Percentiles rank a stretch among this genome's conserved stretches.
Evolutionary conservation across 306 rosid species (phyloP).

Genomic region (Quercus parvula): DNA sequence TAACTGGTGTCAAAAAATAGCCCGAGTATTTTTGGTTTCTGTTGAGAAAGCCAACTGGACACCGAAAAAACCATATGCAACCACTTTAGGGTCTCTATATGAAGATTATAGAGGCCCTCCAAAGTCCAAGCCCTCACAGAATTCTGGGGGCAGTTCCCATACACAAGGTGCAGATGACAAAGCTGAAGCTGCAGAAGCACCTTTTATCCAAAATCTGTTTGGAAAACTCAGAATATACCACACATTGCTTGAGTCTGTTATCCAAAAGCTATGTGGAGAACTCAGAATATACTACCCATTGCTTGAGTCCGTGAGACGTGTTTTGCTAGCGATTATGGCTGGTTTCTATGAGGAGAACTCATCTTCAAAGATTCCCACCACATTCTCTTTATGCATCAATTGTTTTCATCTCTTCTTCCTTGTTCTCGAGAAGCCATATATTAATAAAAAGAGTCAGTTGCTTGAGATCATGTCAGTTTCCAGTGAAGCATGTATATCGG

Average conservation of each 20-base stretch:
- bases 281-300: no score
- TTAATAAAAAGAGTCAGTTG: slow-evolving; percentile 74
- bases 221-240: slow-evolving; percentile 88
- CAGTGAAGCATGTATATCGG: slow-evolving; percentile 54
- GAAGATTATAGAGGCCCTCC: no score
- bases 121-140: slow-evolving; percentile 40
- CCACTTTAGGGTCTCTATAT: no score
- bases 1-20: slow-evolving; percentile 83
- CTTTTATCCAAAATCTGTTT: slow-evolving; percentile 78
- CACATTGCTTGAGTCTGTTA: slow-evolving; percentile 37
- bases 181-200: slow-evolving; percentile 93
- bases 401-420: slow-evolving; percentile 81
- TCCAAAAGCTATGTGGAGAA: no score
- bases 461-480: slow-evolving; percentile 62
- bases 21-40: slow-evolving; percentile 70
- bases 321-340: slow-evolving; percentile 52
- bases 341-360: slow-evolving; percentile 41
- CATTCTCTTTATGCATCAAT: slow-evolving; percentile 44
- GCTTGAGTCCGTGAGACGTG: slow-evolving; percentile 47
- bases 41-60: no score
- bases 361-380: slow-evolving; percentile 40
- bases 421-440: slow-evolving; percentile 83
- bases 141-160: slow-evolving; percentile 37
- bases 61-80: no score
- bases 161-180: no score